A percentile compares a stretch with the other conserved stretches of the same genome.
phyloP scores from a whole-genome alignment of 257 asterid species.

The Orobanche coerulescens region DNA sequence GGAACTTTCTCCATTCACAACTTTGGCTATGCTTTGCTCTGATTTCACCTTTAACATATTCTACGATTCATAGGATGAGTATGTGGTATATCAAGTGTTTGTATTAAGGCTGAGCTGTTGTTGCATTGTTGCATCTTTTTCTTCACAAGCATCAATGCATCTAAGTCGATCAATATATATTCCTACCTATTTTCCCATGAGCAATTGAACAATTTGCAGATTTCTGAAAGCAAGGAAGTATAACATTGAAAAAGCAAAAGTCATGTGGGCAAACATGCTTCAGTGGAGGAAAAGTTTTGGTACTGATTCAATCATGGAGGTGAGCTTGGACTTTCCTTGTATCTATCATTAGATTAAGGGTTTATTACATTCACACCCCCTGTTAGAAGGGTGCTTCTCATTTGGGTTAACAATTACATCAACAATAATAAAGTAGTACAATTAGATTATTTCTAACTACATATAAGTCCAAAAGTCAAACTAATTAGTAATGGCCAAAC shows the following conservation, averaged over 20 bases:
- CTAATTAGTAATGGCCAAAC: too few species aligned
- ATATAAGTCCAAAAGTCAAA: too few species aligned
- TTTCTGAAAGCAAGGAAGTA: conserved; percentile 74
- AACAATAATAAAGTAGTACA: too few species aligned
- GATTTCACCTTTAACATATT: not conserved
- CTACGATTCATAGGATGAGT: not conserved
- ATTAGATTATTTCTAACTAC: too few species aligned
- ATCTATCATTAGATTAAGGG: not conserved
- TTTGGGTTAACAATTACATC: too few species aligned
- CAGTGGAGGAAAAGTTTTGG: conserved; percentile 67
- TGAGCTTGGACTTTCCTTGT: conserved; percentile 15
- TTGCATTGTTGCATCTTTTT: conserved; percentile 19
- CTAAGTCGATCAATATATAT: not conserved
- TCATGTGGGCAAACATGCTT: conserved; percentile 80
- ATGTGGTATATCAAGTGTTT: not conserved
- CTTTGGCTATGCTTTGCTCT: not conserved
- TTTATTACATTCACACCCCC: too few species aligned
- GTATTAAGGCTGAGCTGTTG: conserved; percentile 2
- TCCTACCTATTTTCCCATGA: not conserved
- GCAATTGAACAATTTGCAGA: conserved; percentile 32
- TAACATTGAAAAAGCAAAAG: conserved; percentile 44
- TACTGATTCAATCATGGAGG: conserved; percentile 62
- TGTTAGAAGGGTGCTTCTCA: too few species aligned
- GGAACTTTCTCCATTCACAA: not conserved
- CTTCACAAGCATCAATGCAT: not conserved